phyloP scores from a whole-genome alignment of 2,329 filamentous ascomycete genomes.

The Colletotrichum camelliae region DNA sequence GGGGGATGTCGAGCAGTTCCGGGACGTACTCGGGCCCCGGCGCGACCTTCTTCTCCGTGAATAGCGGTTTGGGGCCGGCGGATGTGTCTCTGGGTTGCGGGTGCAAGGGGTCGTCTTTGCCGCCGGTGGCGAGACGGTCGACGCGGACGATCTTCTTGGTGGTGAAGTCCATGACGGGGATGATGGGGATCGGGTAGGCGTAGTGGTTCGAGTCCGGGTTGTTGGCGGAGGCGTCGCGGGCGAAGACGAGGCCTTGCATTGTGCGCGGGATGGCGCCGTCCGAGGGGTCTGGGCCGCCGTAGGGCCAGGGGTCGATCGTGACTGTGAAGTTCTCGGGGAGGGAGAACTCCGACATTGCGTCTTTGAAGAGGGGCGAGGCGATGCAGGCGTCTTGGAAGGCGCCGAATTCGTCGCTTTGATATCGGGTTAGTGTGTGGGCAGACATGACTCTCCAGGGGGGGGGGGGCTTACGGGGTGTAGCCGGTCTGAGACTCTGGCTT shows the following conservation, averaged over 20 bases:
- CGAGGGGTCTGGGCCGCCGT: slow-evolving; percentile 51
- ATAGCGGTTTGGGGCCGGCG: slow-evolving; percentile 46
- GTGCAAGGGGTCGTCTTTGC: slow-evolving; percentile 49
- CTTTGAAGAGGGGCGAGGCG: slow-evolving; percentile 49
- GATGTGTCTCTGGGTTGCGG: slow-evolving; percentile 33
- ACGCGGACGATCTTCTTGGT: slow-evolving; percentile 61
- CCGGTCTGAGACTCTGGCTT: slow-evolving; percentile 39
- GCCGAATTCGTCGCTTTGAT: slow-evolving; percentile 42
- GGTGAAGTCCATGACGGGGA: slow-evolving; percentile 62
- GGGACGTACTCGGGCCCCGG: slow-evolving; percentile 51
- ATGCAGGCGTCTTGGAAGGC: slow-evolving; percentile 45
- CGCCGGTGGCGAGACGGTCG: slow-evolving; percentile 59
- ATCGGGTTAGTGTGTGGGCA: background rate
- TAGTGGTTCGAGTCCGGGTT: slow-evolving; percentile 67
- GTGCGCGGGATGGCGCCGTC: slow-evolving; percentile 42
- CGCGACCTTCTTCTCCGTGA: slow-evolving; percentile 39
- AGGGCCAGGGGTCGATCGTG: slow-evolving; percentile 69
- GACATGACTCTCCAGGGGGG: too few relatives aligned
- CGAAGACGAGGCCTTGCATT: slow-evolving; percentile 58
- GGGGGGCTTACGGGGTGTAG: slow-evolving; percentile 33
- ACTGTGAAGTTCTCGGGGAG: slow-evolving; percentile 50
- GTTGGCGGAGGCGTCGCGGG: slow-evolving; percentile 43
- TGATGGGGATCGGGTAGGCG: slow-evolving; percentile 63
- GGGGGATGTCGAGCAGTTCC: slow-evolving; percentile 52
- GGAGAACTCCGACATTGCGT: slow-evolving; percentile 51